Evolutionary conservation across 345 rosid genomes (phyloP).

Genomic region (Salix viminalis): DNA sequence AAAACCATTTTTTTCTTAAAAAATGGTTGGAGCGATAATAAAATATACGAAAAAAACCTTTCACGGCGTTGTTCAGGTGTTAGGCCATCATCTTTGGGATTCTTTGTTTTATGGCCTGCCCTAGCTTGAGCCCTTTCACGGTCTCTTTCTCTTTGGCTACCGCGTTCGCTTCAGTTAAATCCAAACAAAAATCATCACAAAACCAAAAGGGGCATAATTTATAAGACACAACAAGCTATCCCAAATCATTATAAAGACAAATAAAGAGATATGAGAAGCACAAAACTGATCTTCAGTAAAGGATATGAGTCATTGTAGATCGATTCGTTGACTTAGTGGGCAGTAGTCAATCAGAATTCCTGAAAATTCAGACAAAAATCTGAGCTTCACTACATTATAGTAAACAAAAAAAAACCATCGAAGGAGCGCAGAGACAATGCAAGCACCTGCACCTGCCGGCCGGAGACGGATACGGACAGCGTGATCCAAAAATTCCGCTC

Average conservation of each 20-base stretch:
- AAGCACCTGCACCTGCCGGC: not conserved
- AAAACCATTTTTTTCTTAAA: not conserved
- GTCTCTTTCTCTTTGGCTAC: constrained; percentile 55
- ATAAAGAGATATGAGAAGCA: not conserved
- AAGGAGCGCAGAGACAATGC: not conserved
- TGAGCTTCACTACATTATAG: not conserved
- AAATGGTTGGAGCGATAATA: not conserved
- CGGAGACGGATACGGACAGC: not conserved
- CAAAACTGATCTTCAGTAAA: constrained; percentile 13
- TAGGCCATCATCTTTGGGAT: constrained; percentile 43
- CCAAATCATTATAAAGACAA: not conserved
- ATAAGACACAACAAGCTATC: not conserved
- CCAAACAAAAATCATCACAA: not conserved
- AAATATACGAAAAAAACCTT: constrained; percentile 19
- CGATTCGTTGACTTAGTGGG: not conserved
- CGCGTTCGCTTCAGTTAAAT: constrained; percentile 40
- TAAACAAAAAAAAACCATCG: not conserved
- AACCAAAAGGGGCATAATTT: not conserved
- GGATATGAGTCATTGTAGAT: constrained; percentile 18
- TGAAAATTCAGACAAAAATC: not conserved
- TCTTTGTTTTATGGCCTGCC: constrained; percentile 13
- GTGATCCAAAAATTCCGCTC: not conserved
- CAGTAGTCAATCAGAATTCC: not conserved
- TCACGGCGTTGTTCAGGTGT: constrained; percentile 65
- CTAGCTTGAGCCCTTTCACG: constrained; percentile 52